A percentile compares a stretch with the other conserved stretches of the same genome.
Evolutionary conservation across 2,329 filamentous ascomycete genomes (phyloP).

Genomic region (Aspergillus calidoustus): DNA sequence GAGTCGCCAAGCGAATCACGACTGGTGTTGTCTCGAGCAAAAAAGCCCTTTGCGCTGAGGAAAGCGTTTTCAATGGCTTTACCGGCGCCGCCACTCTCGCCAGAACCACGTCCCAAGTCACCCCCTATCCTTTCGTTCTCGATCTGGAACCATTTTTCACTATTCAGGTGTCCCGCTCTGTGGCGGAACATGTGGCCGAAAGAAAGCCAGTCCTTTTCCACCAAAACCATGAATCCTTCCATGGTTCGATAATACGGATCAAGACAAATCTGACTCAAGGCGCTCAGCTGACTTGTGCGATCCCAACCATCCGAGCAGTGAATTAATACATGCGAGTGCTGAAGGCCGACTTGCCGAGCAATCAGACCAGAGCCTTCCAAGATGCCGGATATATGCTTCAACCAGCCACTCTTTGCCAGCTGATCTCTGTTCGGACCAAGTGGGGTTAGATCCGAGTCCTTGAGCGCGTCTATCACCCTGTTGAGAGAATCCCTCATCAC

Average conservation of each 20-base stretch:
- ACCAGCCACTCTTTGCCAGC: conserved; percentile 83
- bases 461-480: conserved; percentile 85
- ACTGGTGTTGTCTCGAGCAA: conserved; percentile 77
- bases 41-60: conserved; percentile 84
- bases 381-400: conserved; percentile 84
- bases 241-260: conserved; percentile 95
- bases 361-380: conserved; percentile 85
- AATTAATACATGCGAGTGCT: conserved; percentile 92
- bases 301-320: conserved; percentile 99
- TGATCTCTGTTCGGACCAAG: conserved; percentile 81
- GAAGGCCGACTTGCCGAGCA: conserved; percentile 83
- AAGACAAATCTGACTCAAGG: conserved; percentile 87
- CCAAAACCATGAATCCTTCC: conserved; percentile 88
- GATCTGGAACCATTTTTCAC: conserved; percentile 91
- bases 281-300: conserved; percentile 91
- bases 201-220: conserved; percentile 97
- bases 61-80: conserved; percentile 87
- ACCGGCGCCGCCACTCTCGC: conserved; percentile 52
- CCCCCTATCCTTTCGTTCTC: conserved; percentile 79
- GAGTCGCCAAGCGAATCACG: conserved; percentile 67
- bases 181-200: conserved; percentile 98
- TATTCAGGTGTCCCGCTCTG: conserved; percentile 83
- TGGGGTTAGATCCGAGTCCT: conserved; percentile 86
- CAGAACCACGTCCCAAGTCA: conserved; percentile 45
- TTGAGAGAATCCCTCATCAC: conserved; percentile 93